Evolutionary conservation across 2,329 filamentous ascomycete genomes (phyloP), one percentile per base, ranked within the genome.

Genomic region (Exophiala mesophila): DNA sequence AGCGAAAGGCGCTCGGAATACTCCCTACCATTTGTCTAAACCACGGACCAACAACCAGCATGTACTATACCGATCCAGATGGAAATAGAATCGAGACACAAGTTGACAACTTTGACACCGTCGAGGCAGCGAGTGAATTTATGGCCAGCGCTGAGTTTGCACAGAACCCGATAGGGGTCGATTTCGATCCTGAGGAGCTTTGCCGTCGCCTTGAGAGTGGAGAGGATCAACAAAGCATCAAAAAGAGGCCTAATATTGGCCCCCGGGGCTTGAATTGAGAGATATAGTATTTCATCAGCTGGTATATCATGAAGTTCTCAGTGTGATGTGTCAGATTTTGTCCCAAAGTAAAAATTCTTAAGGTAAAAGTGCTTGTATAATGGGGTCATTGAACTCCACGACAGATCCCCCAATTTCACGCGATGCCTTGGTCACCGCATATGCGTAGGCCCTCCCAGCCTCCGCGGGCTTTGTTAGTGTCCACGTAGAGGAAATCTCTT

Each of bases 41-140:
- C 51, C 71, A 75, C 52, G 71, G 72, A 3, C 59, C 62, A 2
- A 73, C 66, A 2, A 69, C 61, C 0, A 67, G 62, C 50, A 65
- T 74, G 29, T 74, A 74, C 55, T 74, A 74, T 51, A 43, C 47
- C 5, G 71, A 74, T 53, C 71, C 70, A 4, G 70, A 75, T 52
- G 67, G 69, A 9, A 74, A 73, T 54, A 48, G 58, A 49, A 39
- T 74, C 21, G 72, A 74, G 57, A 65, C 62, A 3, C 69, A 73
- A 50, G 65, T 71, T 2, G 67, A 71, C 42, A 68, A 66, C 36
- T 69, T 70, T 37, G 44, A 47, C 17, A 23, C 20, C 13, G 10
- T 20, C 17, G 39, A 46, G 2, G 47, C 41, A 18, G 41, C 41
- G 7, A 39, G 46, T 26, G 18, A n/a, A 12, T 43, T 49, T 35